Percentiles rank a stretch among this genome's conserved stretches.
These are phyloP conservation scores for Syzygium aromaticum DNA, from an alignment of 345 rosid genomes.

Conservation along the genomic window DNA sequence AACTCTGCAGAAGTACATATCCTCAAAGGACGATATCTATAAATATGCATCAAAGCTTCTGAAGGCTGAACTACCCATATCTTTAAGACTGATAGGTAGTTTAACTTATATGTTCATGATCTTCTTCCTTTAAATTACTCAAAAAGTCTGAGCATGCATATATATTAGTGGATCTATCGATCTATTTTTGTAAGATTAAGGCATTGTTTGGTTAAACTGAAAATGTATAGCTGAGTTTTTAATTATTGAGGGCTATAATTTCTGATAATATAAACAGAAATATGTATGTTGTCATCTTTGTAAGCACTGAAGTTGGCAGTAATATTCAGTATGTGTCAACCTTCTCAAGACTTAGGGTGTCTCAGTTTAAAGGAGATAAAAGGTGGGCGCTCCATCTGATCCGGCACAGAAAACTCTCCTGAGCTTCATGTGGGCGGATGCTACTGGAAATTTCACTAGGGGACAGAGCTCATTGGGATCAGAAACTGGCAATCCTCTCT, in stretches of 20 bases:
- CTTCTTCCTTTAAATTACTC: background rate
- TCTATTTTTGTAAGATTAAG: background rate
- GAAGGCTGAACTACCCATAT: constrained; percentile 85
- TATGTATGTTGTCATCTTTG: background rate
- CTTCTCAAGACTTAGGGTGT: constrained; percentile 61
- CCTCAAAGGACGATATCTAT: constrained; percentile 61
- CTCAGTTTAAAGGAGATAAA: constrained; percentile 59
- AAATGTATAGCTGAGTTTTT: background rate
- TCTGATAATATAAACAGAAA: background rate
- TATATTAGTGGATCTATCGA: background rate
- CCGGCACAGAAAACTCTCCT: constrained; percentile 58
- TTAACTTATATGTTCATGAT: background rate
- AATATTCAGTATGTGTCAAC: background rate
- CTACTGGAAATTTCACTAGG: constrained; percentile 19
- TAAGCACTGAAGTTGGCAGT: background rate
- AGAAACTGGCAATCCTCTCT: constrained; percentile 15
- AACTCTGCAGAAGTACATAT: constrained; percentile 50
- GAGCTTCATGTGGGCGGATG: constrained; percentile 40
- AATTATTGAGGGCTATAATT: background rate
- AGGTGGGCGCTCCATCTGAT: constrained; percentile 30
- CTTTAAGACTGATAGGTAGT: constrained; percentile 76
- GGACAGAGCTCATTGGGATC: constrained; percentile 25
- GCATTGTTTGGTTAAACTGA: background rate
- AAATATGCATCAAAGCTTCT: constrained; percentile 65
- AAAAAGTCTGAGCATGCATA: constrained; percentile 59